Percentiles rank a stretch among this genome's conserved stretches.
These are phyloP conservation scores for Mycosphaerella arachidis DNA, from an alignment of 2,329 filamentous ascomycete genomes.

Conservation along the genomic window DNA sequence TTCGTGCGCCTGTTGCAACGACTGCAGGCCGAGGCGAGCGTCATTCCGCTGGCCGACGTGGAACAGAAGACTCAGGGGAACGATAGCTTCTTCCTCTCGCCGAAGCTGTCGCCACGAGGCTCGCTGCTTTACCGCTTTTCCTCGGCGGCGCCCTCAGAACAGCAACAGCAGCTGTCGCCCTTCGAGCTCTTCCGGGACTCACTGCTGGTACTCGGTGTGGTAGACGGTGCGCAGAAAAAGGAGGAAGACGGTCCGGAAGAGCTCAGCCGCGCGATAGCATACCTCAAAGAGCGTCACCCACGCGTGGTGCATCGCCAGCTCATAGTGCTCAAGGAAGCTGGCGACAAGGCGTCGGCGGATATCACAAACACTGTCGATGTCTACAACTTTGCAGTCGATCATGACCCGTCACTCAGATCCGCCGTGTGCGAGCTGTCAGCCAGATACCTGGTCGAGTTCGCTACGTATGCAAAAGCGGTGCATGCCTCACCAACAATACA, in stretches of 20 bases:
- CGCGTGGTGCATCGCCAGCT: constrained; percentile 33
- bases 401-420: constrained; percentile 36
- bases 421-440: constrained; percentile 45
- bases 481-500: constrained; percentile 63
- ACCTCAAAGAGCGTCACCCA: constrained; percentile 30
- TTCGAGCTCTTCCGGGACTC: constrained; percentile 89
- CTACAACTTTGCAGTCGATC: constrained; percentile 10
- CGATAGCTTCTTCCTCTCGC: constrained; percentile 55
- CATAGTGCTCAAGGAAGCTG: constrained; percentile 19
- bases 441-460: constrained; percentile 45
- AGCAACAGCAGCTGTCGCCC: constrained; percentile 73
- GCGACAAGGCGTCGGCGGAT: constrained; percentile 6
- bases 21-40: constrained; percentile 72
- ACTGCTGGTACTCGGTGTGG: constrained; percentile 75
- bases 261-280: constrained; percentile 27
- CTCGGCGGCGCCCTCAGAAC: constrained; percentile 71
- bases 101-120: constrained; percentile 78
- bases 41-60: constrained; percentile 43
- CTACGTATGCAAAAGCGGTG: constrained; percentile 45
- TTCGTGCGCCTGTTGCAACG: constrained; percentile 76
- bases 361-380: constrained; percentile 18
- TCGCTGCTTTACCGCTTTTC: constrained; percentile 84
- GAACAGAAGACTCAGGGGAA: constrained; percentile 10
- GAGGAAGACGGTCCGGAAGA: constrained; percentile 45
- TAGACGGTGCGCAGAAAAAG: constrained; percentile 65